These are phyloP conservation scores for Moesziomyces antarcticus DNA, from an alignment of 1,284 basidiomycete species.

Conservation along the genomic window DNA sequence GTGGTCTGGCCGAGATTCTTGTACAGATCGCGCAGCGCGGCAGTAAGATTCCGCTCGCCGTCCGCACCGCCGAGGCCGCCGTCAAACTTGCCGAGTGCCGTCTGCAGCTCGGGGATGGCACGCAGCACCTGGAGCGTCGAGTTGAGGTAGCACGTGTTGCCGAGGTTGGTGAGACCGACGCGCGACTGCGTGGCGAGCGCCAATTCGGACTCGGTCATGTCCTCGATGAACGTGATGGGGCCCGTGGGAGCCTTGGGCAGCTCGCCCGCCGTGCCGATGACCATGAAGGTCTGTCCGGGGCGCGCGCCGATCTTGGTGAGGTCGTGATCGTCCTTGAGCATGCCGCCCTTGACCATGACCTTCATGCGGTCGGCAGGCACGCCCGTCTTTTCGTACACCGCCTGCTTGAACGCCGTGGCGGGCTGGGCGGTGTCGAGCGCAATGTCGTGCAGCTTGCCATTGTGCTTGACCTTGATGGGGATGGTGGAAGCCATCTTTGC, in stretches of 20 bases:
- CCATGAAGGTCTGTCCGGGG: conserved; percentile 69
- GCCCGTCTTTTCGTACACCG: conserved; percentile 82
- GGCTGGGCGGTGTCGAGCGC: conserved; percentile 77
- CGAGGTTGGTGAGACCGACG: conserved; percentile 68
- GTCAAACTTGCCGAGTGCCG: conserved; percentile 53
- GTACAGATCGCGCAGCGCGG: conserved; percentile 80
- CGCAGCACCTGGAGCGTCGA: conserved; percentile 91
- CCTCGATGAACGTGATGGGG: conserved; percentile 82
- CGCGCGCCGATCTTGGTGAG: conserved; percentile 85
- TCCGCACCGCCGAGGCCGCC: conserved; percentile 50
- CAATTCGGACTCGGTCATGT: conserved; percentile 84
- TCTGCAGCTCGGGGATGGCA: conserved; percentile 86
- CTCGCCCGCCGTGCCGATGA: conserved; percentile 83
- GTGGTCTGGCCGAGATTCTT: conserved; percentile 79
- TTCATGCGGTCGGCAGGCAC: conserved; percentile 92
- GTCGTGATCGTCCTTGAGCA: conserved; percentile 83
- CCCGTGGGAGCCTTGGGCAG: conserved; percentile 86
- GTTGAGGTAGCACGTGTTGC: conserved; percentile 97
- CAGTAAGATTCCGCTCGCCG: conserved; percentile 69
- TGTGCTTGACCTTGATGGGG: conserved; percentile 86
- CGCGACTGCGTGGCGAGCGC: conserved; percentile 74
- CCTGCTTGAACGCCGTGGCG: conserved; percentile 81
- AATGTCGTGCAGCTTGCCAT: conserved; percentile 75
- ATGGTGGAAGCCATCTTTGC: conserved; percentile 66
- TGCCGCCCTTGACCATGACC: conserved; percentile 94